Conservation (phyloP, 768 basidiomycete species). For the Peribolospora kevripleyi region DNA sequence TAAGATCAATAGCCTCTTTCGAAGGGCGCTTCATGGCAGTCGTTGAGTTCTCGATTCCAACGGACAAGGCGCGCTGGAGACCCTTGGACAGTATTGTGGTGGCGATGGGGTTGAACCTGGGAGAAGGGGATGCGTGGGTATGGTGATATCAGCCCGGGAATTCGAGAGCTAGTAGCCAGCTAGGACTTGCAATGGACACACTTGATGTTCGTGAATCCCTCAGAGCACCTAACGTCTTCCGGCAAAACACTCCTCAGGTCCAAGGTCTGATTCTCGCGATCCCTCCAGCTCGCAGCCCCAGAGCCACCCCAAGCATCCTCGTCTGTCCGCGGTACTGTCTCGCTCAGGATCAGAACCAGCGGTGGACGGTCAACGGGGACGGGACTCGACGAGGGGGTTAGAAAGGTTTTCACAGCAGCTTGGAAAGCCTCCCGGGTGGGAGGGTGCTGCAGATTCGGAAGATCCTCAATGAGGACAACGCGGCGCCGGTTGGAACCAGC, state of each 20-base stretch:
- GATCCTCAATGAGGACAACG: too few species aligned
- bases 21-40: neutral
- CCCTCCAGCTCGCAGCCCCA: too few species aligned
- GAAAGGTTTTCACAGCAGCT: too few species aligned
- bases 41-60: neutral
- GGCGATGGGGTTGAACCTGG: conserved; percentile 78
- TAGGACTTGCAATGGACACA: conserved; percentile 20
- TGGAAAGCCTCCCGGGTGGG: too few species aligned
- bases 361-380: too few species aligned
- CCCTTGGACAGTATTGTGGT: conserved; percentile 61
- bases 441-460: too few species aligned
- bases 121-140: neutral
- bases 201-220: conserved; percentile 58
- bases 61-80: conserved; percentile 26
- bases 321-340: too few species aligned
- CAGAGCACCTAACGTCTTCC: conserved; percentile 38
- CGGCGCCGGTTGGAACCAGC: too few species aligned
- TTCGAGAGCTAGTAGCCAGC: neutral
- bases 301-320: too few species aligned
- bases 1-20: conserved; percentile 38
- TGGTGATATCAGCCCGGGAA: neutral
- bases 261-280: too few species aligned
- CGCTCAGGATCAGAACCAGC: too few species aligned
- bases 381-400: too few species aligned
- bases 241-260: conserved; percentile 37